Base-by-base conservation (phyloP, 1,139 yeast species). In the Geotrichum europaeum region DNA sequence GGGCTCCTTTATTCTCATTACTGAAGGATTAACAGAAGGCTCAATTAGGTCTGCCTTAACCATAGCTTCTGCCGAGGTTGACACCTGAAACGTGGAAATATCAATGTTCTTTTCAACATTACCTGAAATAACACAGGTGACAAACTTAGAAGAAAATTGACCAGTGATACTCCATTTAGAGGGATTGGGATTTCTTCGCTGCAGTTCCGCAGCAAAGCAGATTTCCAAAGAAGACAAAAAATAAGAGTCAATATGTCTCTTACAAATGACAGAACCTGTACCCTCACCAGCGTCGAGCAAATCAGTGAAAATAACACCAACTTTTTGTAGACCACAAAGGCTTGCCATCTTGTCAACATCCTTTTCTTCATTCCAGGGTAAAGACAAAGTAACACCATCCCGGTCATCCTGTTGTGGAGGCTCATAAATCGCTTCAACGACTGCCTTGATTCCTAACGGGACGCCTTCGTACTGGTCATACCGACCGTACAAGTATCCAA, bases 381-480 rank as follows among this genome's bases (percentile, higher is more conserved):
- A 70, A 49, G 79, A 78, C 67, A 92, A 74, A 0, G 90, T 82
- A 7, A 94, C 70, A 0, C 99, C 97, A 73, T 94, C 99, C 57
- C 84, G 81, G 69, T 89, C 96, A 66, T 87, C 94, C 13, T 81
- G 78, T 73, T 94, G 99, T 4, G 96, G 89, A 0, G 97, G 96
- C 70, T 95, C 99, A 73, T 87, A 89, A 40, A 94, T 89, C 1
- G 96, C 94, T 67, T 94, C 96, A 1, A 94, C 97, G 51, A 88
- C 89, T 0, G 96, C 97, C 72, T 91, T 92, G 61, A 91, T 86
- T 1, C 99, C 99, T 51, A 95, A 76, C 0, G 99, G 99, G 0
- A 88, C 95, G 66, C 85, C 82, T 36, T 87, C 91, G 70, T 89
- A 92, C 54, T 77, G 76, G 66, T 85, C 87, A 71, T 92, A 94